These are phyloP conservation scores for Arabidopsis suecica DNA, from an alignment of 345 rosid genomes.

Conservation along the genomic window DNA sequence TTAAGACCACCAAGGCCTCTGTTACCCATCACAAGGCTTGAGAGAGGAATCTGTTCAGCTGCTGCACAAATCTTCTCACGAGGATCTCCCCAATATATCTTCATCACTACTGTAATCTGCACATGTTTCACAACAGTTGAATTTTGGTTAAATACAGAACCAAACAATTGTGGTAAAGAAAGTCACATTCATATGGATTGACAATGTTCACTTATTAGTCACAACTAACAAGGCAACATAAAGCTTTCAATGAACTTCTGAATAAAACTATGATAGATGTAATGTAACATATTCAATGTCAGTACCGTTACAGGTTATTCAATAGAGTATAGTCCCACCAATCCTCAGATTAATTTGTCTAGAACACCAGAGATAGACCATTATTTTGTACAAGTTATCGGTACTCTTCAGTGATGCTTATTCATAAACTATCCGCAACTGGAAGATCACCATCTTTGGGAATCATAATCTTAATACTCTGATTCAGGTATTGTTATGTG, in stretches of 20 bases:
- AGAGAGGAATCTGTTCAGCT: constrained; percentile 69
- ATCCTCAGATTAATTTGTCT: not conserved
- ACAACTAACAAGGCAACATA: constrained; percentile 7
- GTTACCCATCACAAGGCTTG: constrained; percentile 76
- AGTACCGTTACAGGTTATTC: not conserved
- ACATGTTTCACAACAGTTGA: constrained; percentile 25
- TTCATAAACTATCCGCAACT: not conserved
- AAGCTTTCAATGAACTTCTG: not conserved
- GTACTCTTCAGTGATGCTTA: not conserved
- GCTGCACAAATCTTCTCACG: constrained; percentile 89
- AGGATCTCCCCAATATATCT: constrained; percentile 89
- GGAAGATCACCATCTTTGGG: not conserved
- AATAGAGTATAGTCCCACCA: not conserved
- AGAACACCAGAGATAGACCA: not conserved
- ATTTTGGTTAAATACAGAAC: not conserved
- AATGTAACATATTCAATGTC: not conserved
- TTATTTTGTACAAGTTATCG: not conserved
- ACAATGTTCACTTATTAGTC: not conserved
- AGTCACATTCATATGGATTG: not conserved
- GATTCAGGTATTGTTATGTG: not conserved
- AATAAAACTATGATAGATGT: not conserved
- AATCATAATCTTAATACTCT: not conserved
- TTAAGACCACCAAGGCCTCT: constrained; percentile 82
- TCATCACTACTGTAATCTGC: constrained; percentile 59
- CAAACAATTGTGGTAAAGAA: constrained; percentile 1